These are phyloP conservation scores for Pythium apleroticum DNA, from an alignment of 352 stramenopile species.

Conservation along the genomic window DNA sequence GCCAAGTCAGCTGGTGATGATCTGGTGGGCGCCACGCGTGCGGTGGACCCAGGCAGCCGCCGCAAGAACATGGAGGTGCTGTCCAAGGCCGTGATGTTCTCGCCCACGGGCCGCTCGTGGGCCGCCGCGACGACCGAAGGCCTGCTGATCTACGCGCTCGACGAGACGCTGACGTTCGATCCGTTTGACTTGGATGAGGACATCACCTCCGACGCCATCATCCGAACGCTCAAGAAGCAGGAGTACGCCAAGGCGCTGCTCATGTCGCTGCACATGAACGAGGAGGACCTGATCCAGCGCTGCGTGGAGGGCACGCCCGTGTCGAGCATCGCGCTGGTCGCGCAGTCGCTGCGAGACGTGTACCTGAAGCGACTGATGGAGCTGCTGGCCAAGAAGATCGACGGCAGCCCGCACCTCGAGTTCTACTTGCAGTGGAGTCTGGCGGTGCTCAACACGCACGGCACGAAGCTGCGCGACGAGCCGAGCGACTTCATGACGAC, in stretches of 20 bases:
- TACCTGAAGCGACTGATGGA: slow-evolving; percentile 93
- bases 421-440: slow-evolving; percentile 97
- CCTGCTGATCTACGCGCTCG: slow-evolving; percentile 96
- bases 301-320: slow-evolving; percentile 92
- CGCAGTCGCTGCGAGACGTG: slow-evolving; percentile 86
- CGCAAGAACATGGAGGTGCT: slow-evolving; percentile 86
- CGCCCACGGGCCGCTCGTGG: slow-evolving; percentile 96
- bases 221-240: slow-evolving; percentile 79
- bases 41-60: slow-evolving; percentile 92
- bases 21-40: slow-evolving; percentile 80
- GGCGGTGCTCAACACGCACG: slow-evolving; percentile 93
- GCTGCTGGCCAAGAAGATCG: slow-evolving; percentile 92
- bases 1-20: slow-evolving; percentile 36
- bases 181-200: slow-evolving; percentile 98
- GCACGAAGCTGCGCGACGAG: slow-evolving; percentile 80
- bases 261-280: slow-evolving; percentile 97
- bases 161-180: slow-evolving; percentile 98
- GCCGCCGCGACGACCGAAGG: slow-evolving; percentile 96
- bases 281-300: slow-evolving; percentile 91
- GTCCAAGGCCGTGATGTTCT: slow-evolving; percentile 95
- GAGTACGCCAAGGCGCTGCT: slow-evolving; percentile 93
- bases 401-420: slow-evolving; percentile 94
- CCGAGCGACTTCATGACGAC: slow-evolving; percentile 74
- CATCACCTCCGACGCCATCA: slow-evolving; percentile 94
- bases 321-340: slow-evolving; percentile 89